These are phyloP conservation scores for Apophysomyces trapeziformis DNA, from an alignment of 371 early-diverging fungal species.

Conservation along the genomic window DNA sequence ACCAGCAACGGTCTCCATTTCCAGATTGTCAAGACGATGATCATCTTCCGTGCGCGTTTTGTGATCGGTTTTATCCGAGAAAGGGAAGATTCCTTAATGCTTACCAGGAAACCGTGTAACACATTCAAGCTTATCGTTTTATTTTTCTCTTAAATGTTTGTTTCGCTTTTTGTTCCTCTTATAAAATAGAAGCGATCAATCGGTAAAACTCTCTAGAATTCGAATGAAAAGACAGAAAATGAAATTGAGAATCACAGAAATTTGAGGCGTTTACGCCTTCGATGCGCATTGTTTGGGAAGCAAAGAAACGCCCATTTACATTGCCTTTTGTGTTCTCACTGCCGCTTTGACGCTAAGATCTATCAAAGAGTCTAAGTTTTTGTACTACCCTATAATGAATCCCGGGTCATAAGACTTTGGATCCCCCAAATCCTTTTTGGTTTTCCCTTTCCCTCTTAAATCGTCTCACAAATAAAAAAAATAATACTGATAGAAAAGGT, in stretches of 20 bases:
- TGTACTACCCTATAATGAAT: conserved; percentile 11
- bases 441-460: conserved; percentile 3
- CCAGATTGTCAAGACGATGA: background rate
- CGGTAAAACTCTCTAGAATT: background rate
- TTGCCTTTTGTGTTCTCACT: background rate
- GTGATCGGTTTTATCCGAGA: conserved; percentile 5
- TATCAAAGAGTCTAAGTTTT: background rate
- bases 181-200: background rate
- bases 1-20: background rate
- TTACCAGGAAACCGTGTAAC: conserved; percentile 10
- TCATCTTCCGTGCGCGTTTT: conserved; percentile 9
- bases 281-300: background rate
- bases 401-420: conserved; percentile 3
- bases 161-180: background rate
- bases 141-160: conserved; percentile 7
- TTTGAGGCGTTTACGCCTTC: background rate
- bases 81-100: background rate
- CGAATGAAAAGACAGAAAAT: background rate
- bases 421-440: background rate
- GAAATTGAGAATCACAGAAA: background rate
- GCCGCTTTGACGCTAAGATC: background rate
- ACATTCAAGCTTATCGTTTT: background rate
- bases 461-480: conserved; percentile 10
- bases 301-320: background rate
- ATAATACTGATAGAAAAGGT: conserved; percentile 4